A percentile compares a stretch with the other conserved stretches of the same genome.
Evolutionary conservation across 2,329 filamentous ascomycete genomes (phyloP).

Genomic region (Metarhizium rileyi): DNA sequence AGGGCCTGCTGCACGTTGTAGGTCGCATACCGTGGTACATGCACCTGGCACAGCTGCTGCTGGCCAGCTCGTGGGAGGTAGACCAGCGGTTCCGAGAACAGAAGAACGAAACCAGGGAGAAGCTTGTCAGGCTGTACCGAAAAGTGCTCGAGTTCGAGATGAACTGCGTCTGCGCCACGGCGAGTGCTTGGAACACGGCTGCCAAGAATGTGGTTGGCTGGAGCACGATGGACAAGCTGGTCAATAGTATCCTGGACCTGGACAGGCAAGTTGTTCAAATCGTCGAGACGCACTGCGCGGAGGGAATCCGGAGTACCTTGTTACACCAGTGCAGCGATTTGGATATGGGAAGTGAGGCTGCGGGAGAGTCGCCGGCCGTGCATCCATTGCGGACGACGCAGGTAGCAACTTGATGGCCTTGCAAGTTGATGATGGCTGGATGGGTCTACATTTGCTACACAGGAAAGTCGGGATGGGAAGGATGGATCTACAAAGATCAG

Average conservation of each 20-base stretch:
- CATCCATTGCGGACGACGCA: not conserved
- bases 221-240: conserved; percentile 19
- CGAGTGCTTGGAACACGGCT: conserved; percentile 26
- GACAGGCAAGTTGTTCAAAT: conserved; percentile 16
- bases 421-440: too few species aligned
- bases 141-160: conserved; percentile 28
- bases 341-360: not conserved
- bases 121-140: conserved; percentile 20
- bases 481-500: not conserved
- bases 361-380: not conserved
- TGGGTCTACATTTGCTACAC: not conserved
- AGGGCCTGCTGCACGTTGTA: conserved; percentile 22
- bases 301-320: conserved; percentile 9
- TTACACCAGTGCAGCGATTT: conserved; percentile 9
- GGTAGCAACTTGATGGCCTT: too few species aligned
- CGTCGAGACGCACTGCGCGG: conserved; percentile 14
- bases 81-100: conserved; percentile 14
- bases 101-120: conserved; percentile 13
- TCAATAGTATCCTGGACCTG: conserved; percentile 15
- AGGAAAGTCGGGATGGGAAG: not conserved
- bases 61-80: conserved; percentile 12
- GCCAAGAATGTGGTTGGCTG: conserved; percentile 28
- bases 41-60: conserved; percentile 18
- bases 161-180: conserved; percentile 29
- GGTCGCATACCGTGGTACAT: conserved; percentile 26